Conservation (phyloP, 257 asterid genomes). For the Primulina eburnea region DNA sequence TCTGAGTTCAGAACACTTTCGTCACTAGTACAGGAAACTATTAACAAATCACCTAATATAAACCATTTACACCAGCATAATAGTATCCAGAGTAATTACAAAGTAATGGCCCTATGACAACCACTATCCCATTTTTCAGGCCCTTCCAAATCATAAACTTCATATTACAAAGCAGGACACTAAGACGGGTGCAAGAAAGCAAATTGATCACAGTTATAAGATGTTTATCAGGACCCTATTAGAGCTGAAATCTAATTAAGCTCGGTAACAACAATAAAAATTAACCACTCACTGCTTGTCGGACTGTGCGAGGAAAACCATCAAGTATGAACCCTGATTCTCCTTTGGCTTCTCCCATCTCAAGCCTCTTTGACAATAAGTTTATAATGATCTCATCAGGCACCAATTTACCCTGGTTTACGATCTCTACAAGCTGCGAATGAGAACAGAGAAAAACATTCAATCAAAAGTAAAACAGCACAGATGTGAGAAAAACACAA, state of each 20-base stretch:
- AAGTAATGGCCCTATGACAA: not conserved
- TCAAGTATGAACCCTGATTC: conserved; percentile 92
- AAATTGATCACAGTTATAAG: not conserved
- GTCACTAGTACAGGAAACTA: not conserved
- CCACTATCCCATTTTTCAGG: not conserved
- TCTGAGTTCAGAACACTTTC: not conserved
- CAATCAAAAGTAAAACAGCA: conserved; percentile 1
- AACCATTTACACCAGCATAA: not conserved
- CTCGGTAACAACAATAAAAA: conserved; percentile 1
- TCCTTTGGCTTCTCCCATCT: conserved; percentile 75
- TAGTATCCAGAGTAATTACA: not conserved
- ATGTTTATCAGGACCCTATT: conserved; percentile 1
- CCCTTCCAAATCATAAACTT: not conserved
- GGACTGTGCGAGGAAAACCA: conserved; percentile 91
- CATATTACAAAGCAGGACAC: conserved; percentile 1
- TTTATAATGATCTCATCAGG: conserved; percentile 87
- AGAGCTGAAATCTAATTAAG: not conserved
- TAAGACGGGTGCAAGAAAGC: conserved; percentile 3
- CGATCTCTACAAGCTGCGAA: conserved; percentile 77
- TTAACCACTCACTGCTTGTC: conserved; percentile 80
- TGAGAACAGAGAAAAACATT: conserved; percentile 12
- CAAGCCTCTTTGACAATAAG: conserved; percentile 86
- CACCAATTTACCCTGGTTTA: conserved; percentile 93
- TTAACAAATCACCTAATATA: no score
- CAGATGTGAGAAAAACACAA: not conserved